A percentile compares a stretch with the other conserved stretches of the same genome.
Conservation (phyloP, 768 basidiomycete genomes). For the Russula lepida region DNA sequence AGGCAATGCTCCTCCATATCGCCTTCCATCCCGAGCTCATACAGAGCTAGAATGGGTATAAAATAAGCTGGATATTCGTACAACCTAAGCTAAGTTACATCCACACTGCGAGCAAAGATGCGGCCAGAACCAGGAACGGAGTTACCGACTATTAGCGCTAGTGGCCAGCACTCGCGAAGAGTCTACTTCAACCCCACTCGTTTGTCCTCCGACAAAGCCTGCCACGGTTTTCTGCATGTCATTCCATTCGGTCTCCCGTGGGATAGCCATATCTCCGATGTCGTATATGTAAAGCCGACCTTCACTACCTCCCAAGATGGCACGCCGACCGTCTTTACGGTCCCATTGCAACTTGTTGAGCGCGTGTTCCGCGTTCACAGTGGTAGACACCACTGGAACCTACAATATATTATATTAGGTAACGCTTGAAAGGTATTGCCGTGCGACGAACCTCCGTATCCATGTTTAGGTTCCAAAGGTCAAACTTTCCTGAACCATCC, state of each 20-base stretch:
- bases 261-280: slow-evolving; percentile 82
- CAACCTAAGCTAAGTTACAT: slow-evolving; percentile 1
- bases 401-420: slow-evolving; percentile 27
- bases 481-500: slow-evolving; percentile 92
- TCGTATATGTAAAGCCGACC: slow-evolving; percentile 92
- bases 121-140: neutral
- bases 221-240: slow-evolving; percentile 84
- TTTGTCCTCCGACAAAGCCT: slow-evolving; percentile 45
- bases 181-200: slow-evolving; percentile 30
- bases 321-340: slow-evolving; percentile 82
- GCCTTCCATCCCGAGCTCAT: neutral
- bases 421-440: neutral
- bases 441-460: slow-evolving; percentile 77
- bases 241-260: slow-evolving; percentile 88
- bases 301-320: slow-evolving; percentile 85
- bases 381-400: slow-evolving; percentile 89
- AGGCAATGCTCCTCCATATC: too few species aligned
- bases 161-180: slow-evolving; percentile 26
- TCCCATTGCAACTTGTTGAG: slow-evolving; percentile 98
- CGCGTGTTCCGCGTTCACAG: slow-evolving; percentile 68
- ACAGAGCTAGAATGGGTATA: slow-evolving; percentile 4
- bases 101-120: neutral
- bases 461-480: slow-evolving; percentile 95
- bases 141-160: slow-evolving; percentile 28
- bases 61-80: slow-evolving; percentile 5